Base-by-base conservation (phyloP, 177 flowering plant genomes). In the Tripterygium wilfordii region DNA sequence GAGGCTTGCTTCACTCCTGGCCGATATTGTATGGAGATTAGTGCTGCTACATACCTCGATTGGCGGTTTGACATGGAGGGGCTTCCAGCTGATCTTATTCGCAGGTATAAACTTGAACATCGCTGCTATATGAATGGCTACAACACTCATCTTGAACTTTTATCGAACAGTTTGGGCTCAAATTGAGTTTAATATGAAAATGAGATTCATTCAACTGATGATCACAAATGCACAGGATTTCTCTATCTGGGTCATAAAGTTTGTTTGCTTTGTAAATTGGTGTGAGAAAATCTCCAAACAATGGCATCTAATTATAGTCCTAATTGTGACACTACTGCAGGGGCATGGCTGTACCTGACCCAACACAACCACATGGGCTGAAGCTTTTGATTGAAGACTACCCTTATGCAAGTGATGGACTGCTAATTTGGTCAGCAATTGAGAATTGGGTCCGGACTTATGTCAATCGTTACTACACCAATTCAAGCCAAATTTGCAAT, bases 1-100 rank as follows among this genome's bases (percentile, higher is more conserved):
- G 98, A 92, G 52, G 41, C 78, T 8, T 76, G 91, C 72, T 92
- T 92, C 78, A 80, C 94, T 42, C 94, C 96, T 12, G 96, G 96
- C n/a, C 79, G 69, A n/a, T 92, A 82, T 60, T 54, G 74, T 66
- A 86, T 92, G 96, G 96, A 86, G 54, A 77, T 92, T 1, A 88
- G 96, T 31, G 87, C 96, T 1, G 96, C 96, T 0, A 88, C 88
- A 39, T 63, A 67, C 29, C 58, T 50, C 26, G 27, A 14, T 12
- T 88, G 96, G 96, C 90, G 96, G 15, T 86, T 92, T 39, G 98
- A 92, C 69, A 49, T 57, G 31, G 96, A 88, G 56, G 75, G 75
- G 62, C 81, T 92, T 36, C 98, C 98, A 0, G 83, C 89, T 3
- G 96, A 92, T 64, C 96, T 92, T 48, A 66, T 92, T 33, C 67